Base-by-base conservation (phyloP, 306 rosid species). In the Gastrolobium bilobum region DNA sequence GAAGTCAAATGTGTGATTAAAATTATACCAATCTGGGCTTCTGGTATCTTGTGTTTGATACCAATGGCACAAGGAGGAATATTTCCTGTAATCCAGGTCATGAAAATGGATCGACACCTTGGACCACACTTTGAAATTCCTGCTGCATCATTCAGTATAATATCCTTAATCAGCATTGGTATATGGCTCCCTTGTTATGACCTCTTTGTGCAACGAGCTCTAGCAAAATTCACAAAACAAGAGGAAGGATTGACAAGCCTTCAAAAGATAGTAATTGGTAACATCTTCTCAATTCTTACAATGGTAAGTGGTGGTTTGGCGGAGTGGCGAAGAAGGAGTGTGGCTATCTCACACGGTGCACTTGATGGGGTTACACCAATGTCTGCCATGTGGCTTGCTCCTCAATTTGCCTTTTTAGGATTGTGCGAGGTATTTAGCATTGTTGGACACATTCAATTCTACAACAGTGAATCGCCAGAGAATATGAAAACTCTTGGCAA, bases 381-480 rank as follows among this genome's bases (percentile, higher is more conserved):
- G 75, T 80, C 82, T 4, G 79, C 51, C 1, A 37, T 83, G 53
- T 86, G 85, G 90, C 66, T 77, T 6, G 58, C 74, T 4, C 87
- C 87, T 1, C 85, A 77, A 53, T 50, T 51, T 4, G 43, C 53
- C 4, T 34, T 83, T 0, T 9, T 83, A 51, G 90, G 77, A 1
- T 14, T 86, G 0, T 44, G 42, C 6, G 85, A 83, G 68, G 37
- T 77, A 3, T 80, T 83, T 20, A 66, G 33, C 57, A 10, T 35
- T 5, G 3, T 86, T 13, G 90, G 85, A 15, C 83, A 58, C 38
- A 77, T 75, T 50, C 85, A 86, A 13, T 67, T 83, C 48, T 86
- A 76, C 74, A 83, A 80, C 81, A 58, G 42, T 4, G 81, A 83
- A 54, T 64, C 79, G 4, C 85, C 85, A 3, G 85, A 77, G 34